A percentile compares a stretch with the other conserved stretches of the same genome.
Conservation (phyloP, 192 early-diverging fungal genomes). For the Mortierella hygrophila region DNA sequence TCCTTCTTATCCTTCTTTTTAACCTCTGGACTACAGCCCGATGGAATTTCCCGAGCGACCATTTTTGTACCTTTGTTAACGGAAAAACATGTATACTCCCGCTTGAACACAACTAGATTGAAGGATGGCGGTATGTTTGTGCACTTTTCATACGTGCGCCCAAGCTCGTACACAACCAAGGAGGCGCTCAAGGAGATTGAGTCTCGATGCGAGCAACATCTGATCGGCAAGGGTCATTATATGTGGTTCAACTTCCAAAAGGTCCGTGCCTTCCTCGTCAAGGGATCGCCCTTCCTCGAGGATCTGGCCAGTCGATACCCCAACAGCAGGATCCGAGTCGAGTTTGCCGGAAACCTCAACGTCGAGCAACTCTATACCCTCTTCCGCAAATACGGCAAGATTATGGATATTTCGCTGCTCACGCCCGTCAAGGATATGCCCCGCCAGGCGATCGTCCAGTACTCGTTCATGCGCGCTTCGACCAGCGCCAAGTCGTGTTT, state of each 20-base stretch:
- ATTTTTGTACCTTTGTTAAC: background rate
- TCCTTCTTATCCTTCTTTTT: background rate
- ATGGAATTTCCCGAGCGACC: background rate
- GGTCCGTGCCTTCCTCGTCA: conserved; percentile 75
- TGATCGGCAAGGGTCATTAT: conserved; percentile 67
- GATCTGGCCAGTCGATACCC: conserved; percentile 74
- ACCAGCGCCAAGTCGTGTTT: conserved; percentile 93
- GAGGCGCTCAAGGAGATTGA: conserved; percentile 61
- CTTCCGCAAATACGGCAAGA: conserved; percentile 85
- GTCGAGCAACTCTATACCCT: conserved; percentile 69
- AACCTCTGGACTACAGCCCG: too few relatives aligned
- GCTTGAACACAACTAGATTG: conserved; percentile 26
- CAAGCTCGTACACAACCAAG: conserved; percentile 37
- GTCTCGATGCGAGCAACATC: conserved; percentile 61
- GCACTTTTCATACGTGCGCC: conserved; percentile 61
- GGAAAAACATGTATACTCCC: background rate
- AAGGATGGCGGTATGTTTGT: conserved; percentile 69
- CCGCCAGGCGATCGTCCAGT: conserved; percentile 85
- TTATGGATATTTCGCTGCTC: conserved; percentile 79
- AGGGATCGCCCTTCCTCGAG: conserved; percentile 79
- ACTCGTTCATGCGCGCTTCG: conserved; percentile 79
- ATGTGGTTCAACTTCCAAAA: conserved; percentile 77
- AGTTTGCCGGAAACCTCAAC: conserved; percentile 30
- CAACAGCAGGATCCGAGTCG: conserved; percentile 38
- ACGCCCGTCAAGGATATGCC: conserved; percentile 76